These are phyloP conservation scores for Taphrina confusa DNA, from an alignment of 1,139 yeast genomes.

Conservation along the genomic window DNA sequence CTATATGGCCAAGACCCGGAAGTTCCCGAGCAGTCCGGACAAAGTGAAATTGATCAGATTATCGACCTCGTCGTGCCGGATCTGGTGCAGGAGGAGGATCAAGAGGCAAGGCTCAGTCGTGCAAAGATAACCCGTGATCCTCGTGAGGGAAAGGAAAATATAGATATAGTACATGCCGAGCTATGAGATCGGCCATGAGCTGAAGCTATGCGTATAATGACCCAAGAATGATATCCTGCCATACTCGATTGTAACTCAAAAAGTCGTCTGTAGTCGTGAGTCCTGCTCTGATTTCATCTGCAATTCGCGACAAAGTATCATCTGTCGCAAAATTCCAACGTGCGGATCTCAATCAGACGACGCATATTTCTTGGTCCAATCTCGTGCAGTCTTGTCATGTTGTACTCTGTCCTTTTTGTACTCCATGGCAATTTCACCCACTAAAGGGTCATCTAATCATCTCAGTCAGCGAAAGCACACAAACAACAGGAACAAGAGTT, in stretches of 20 bases:
- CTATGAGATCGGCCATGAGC: slow-evolving; percentile 12
- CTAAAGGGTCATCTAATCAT: slow-evolving; percentile 24
- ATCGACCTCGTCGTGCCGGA: slow-evolving; percentile 14
- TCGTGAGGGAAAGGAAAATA: neutral
- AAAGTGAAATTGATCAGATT: neutral
- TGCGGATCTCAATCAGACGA: slow-evolving; percentile 3
- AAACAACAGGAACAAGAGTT: too few species aligned
- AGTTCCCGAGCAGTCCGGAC: neutral
- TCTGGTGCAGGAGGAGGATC: neutral
- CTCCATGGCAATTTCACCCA: slow-evolving; percentile 31
- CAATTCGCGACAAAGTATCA: too few species aligned
- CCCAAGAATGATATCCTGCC: too few species aligned
- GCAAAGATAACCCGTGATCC: neutral
- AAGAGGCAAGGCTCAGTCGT: neutral
- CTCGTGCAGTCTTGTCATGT: slow-evolving; percentile 31
- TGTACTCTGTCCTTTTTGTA: slow-evolving; percentile 27
- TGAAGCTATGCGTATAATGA: too few species aligned
- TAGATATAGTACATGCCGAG: slow-evolving; percentile 16
- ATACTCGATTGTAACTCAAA: too few species aligned
- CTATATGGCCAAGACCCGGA: neutral
- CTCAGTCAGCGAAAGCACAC: too few species aligned
- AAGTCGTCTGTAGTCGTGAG: too few species aligned
- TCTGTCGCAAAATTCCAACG: too few species aligned
- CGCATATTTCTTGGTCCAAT: slow-evolving; percentile 29
- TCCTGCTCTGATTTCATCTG: too few species aligned